These are phyloP conservation scores for Penicillium mononematosum DNA, from an alignment of 495 filamentous ascomycete species.

Conservation along the genomic window DNA sequence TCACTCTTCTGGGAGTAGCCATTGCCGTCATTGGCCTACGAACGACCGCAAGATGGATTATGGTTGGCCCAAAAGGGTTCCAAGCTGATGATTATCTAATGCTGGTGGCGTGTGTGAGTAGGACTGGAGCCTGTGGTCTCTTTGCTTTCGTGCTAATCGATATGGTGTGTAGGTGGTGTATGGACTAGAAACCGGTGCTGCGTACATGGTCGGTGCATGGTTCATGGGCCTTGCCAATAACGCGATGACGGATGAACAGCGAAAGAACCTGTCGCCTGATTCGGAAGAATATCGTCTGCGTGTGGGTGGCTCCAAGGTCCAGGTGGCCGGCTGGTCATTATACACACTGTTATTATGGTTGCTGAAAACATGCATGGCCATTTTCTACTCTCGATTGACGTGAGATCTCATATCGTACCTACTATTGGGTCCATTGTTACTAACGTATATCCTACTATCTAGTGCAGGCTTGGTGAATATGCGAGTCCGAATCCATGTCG, in stretches of 20 bases:
- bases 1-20: conserved; percentile 50
- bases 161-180: conserved; percentile 34
- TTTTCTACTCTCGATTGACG: conserved; percentile 63
- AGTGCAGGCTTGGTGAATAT: conserved; percentile 51
- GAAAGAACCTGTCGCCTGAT: conserved; percentile 39
- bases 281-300: conserved; percentile 49
- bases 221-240: conserved; percentile 56
- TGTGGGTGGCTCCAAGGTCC: conserved; percentile 56
- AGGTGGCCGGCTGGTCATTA: conserved; percentile 56
- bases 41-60: conserved; percentile 48
- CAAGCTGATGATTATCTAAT: conserved; percentile 61
- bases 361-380: conserved; percentile 57
- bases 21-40: conserved; percentile 50
- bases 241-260: conserved; percentile 51
- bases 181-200: conserved; percentile 45
- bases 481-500: conserved; percentile 49
- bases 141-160: conserved; percentile 1
- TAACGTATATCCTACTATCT: conserved; percentile 7
- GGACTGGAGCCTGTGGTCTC: not conserved
- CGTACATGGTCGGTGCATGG: conserved; percentile 47
- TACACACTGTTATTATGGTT: conserved; percentile 59
- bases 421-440: not conserved
- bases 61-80: conserved; percentile 50
- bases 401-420: conserved; percentile 26
- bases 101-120: conserved; percentile 52